A percentile compares a stretch with the other conserved stretches of the same genome.
Conservation (phyloP, 148 eudicot species). For the Fagopyrum tataricum region DNA sequence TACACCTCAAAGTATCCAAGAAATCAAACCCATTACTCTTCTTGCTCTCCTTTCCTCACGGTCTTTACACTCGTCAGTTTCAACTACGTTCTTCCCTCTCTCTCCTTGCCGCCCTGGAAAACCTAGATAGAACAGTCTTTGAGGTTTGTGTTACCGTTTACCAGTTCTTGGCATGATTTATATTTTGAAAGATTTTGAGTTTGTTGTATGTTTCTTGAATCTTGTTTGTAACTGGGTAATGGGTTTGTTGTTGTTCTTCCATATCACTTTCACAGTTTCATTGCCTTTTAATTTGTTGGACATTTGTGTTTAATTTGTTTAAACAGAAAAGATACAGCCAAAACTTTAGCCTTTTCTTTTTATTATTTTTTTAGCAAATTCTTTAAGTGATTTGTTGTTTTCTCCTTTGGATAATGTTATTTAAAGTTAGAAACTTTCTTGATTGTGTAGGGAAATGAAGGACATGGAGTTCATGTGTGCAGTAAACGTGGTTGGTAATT, state of each 20-base stretch:
- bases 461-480: slow-evolving; percentile 48
- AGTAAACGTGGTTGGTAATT: slow-evolving; percentile 70
- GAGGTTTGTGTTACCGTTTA: slow-evolving; percentile 23
- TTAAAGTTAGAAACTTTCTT: background rate
- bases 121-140: slow-evolving; percentile 23
- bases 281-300: background rate
- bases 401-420: background rate
- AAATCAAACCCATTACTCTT: background rate
- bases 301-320: background rate
- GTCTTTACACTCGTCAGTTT: slow-evolving; percentile 10
- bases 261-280: slow-evolving; percentile 10
- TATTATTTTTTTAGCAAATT: background rate
- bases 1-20: background rate
- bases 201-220: background rate
- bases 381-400: background rate
- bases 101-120: slow-evolving; percentile 29
- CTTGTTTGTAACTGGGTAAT: slow-evolving; percentile 2
- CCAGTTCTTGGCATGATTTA: background rate
- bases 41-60: slow-evolving; percentile 9
- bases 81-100: background rate
- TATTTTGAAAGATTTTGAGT: background rate
- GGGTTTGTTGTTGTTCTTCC: slow-evolving; percentile 2
- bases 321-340: background rate
- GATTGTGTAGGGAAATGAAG: slow-evolving; percentile 36
- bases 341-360: background rate